Evolutionary conservation across 306 rosid genomes (phyloP).

Genomic region (Geum urbanum): DNA sequence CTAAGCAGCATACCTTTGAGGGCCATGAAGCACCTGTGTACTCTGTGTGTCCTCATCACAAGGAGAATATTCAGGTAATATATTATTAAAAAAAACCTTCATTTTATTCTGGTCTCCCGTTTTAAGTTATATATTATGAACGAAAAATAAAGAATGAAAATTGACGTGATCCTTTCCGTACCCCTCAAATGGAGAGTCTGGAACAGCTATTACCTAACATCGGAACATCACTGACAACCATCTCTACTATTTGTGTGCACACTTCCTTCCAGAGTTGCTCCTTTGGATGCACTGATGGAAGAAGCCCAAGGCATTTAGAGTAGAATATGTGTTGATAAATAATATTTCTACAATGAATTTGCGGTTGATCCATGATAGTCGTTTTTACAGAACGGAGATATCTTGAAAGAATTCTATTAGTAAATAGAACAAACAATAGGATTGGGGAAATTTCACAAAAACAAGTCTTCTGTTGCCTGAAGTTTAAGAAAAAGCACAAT

Average conservation of each 20-base stretch:
- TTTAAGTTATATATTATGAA: not conserved
- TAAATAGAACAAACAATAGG: not conserved
- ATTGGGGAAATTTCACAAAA: not conserved
- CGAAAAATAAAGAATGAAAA: not conserved
- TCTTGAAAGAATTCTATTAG: not conserved
- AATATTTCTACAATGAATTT: not conserved
- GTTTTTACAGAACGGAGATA: not conserved
- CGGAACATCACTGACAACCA: not conserved
- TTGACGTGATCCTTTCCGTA: not conserved
- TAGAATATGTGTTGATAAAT: not conserved
- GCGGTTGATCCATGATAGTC: not conserved
- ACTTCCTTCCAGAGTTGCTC: not conserved
- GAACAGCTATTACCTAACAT: not conserved
- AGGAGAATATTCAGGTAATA: conserved; percentile 89
- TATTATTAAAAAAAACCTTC: too few species aligned
- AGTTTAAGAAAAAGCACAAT: conserved; percentile 2
- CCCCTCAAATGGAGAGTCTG: not conserved
- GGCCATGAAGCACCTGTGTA: conserved; percentile 94
- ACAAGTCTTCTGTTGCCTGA: not conserved
- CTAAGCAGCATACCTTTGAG: conserved; percentile 71
- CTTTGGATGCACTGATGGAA: not conserved
- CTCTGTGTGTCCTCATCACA: conserved; percentile 97
- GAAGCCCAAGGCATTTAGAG: conserved; percentile 4
- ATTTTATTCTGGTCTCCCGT: not conserved
- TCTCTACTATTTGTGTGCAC: not conserved